These are phyloP conservation scores for Rhizopus arrhizus DNA, from an alignment of 371 early-diverging fungal genomes.

Conservation along the genomic window DNA sequence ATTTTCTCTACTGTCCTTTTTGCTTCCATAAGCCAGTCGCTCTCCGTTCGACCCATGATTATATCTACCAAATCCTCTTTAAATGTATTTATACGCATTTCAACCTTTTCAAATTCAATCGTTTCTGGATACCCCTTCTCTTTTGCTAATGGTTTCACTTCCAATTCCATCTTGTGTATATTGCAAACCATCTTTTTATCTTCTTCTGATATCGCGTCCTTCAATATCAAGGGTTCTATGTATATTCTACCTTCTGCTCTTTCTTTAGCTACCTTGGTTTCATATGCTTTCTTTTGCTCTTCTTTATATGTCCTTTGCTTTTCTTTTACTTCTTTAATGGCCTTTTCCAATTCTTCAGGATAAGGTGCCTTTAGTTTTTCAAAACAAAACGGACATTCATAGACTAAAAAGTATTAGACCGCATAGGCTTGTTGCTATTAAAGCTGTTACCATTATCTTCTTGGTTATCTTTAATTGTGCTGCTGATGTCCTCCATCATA, in stretches of 20 bases:
- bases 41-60: constrained; percentile 24
- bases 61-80: constrained; percentile 34
- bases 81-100: constrained; percentile 28
- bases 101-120: constrained; percentile 42
- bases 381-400: background rate
- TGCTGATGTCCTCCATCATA: background rate
- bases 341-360: constrained; percentile 4
- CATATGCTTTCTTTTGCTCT: background rate
- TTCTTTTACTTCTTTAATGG: background rate
- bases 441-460: too few relatives aligned
- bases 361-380: background rate
- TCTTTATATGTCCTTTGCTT: constrained; percentile 1
- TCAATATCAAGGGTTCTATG: background rate
- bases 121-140: constrained; percentile 35
- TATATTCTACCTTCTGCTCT: background rate
- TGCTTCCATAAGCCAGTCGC: constrained; percentile 34
- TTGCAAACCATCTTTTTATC: constrained; percentile 40
- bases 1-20: constrained; percentile 31
- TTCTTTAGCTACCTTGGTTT: background rate
- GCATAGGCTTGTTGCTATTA: too few relatives aligned
- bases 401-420: background rate
- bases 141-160: constrained; percentile 43
- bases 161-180: constrained; percentile 44
- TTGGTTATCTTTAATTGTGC: background rate
- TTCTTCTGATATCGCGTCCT: background rate